Percentiles rank a stretch among this genome's conserved stretches.
Conservation (phyloP, 2,329 filamentous ascomycete genomes). For the Aspergillus sp. region DNA sequence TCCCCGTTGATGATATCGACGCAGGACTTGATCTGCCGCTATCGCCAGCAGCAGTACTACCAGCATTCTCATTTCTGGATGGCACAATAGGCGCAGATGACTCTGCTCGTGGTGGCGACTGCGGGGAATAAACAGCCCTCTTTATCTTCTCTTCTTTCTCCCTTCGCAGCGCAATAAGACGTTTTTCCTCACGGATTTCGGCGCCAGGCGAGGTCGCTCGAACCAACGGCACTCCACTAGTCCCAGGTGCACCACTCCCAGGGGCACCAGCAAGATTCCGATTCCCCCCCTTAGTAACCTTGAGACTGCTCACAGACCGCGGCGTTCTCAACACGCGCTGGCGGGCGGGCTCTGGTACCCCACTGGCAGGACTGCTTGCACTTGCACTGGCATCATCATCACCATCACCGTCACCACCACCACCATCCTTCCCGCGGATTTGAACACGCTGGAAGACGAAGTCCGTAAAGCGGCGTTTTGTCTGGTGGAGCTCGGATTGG, state of each 20-base stretch:
- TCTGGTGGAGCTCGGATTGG: slow-evolving; percentile 36
- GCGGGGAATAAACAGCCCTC: slow-evolving; percentile 16
- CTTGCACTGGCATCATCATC: slow-evolving; percentile 9
- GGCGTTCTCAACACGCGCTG: not conserved
- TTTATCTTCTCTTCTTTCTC: slow-evolving; percentile 24
- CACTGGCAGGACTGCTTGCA: too few relatives aligned
- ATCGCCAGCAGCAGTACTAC: slow-evolving; percentile 6
- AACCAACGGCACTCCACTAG: slow-evolving; percentile 29
- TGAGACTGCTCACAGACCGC: slow-evolving; percentile 25
- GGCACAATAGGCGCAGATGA: not conserved
- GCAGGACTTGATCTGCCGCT: slow-evolving; percentile 7
- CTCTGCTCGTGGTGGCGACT: slow-evolving; percentile 4
- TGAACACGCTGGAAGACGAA: slow-evolving; percentile 40
- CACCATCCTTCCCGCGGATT: slow-evolving; percentile 6
- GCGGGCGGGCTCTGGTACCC: not conserved
- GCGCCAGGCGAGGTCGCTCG: slow-evolving; percentile 36
- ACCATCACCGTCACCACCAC: slow-evolving; percentile 6
- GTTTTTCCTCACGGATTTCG: slow-evolving; percentile 30
- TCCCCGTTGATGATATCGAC: not conserved
- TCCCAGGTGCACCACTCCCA: not conserved
- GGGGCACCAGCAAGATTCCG: slow-evolving; percentile 7
- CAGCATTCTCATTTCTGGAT: not conserved
- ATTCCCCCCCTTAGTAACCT: slow-evolving; percentile 9
- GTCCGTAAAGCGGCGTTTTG: slow-evolving; percentile 42
- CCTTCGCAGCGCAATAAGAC: slow-evolving; percentile 19